These are phyloP conservation scores for Extremus antarcticus DNA, from an alignment of 495 filamentous ascomycete species.

Conservation along the genomic window DNA sequence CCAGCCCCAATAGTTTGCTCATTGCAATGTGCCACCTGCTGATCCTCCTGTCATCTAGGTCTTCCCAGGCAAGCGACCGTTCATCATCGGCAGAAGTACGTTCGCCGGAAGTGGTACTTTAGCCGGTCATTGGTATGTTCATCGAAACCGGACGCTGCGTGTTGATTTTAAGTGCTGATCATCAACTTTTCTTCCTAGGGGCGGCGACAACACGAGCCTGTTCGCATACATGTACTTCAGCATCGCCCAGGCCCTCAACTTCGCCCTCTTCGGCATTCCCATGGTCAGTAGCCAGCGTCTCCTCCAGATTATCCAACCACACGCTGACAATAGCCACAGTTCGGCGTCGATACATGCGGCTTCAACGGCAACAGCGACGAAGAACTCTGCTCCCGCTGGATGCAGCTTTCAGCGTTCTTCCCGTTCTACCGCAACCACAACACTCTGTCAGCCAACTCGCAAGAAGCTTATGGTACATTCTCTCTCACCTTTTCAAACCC, in stretches of 20 bases:
- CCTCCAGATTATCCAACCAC: background rate
- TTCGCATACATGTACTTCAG: slow-evolving; percentile 54
- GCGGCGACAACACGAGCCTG: slow-evolving; percentile 64
- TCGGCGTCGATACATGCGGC: slow-evolving; percentile 60
- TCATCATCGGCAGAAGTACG: slow-evolving; percentile 77
- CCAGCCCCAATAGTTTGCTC: too few species aligned
- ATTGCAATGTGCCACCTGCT: too few species aligned
- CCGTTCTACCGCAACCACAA: slow-evolving; percentile 30
- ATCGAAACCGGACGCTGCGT: background rate
- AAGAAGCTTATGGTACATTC: slow-evolving; percentile 19
- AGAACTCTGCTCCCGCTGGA: slow-evolving; percentile 39
- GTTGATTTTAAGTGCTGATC: too few species aligned
- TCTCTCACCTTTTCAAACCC: slow-evolving; percentile 52
- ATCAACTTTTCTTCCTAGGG: slow-evolving; percentile 19
- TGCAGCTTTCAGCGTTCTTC: slow-evolving; percentile 24
- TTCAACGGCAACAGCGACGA: slow-evolving; percentile 62
- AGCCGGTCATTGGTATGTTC: slow-evolving; percentile 61
- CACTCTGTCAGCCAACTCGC: slow-evolving; percentile 13
- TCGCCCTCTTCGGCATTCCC: slow-evolving; percentile 72
- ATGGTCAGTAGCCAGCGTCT: slow-evolving; percentile 53
- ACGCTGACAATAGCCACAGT: background rate
- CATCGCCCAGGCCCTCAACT: slow-evolving; percentile 71
- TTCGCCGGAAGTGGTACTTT: slow-evolving; percentile 70
- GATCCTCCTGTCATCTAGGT: too few species aligned
- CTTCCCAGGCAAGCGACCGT: slow-evolving; percentile 58